Base-by-base conservation (phyloP, 768 basidiomycete genomes). In the Psilocybe sp. region DNA sequence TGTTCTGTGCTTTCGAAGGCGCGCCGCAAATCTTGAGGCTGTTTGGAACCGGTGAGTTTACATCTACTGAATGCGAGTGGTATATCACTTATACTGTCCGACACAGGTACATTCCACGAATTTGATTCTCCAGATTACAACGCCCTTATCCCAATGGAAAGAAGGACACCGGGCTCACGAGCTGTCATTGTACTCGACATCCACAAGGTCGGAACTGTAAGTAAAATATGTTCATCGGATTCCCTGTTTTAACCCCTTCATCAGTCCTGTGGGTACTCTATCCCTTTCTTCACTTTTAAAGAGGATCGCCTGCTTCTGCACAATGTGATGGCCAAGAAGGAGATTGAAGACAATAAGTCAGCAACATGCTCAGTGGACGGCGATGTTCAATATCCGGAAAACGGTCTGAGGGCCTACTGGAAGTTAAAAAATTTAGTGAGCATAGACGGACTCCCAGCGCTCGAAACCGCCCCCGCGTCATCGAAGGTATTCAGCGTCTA, bases 1-100 rank as follows among this genome's bases (percentile, higher is more conserved):
- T 85, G 62, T 85, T 87, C 65, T 70, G 68, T 50, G 81, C 81
- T 0, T 84, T 85, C 42, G 76, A 80, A 38, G 83, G 82, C 2
- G 75, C 78, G 0, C 81, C 83, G 0, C 73, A 73, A 14, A 82
- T 85, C 54, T 59, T 76, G n/a, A 70, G 84, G 16, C 66, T 85
- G 11, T 87, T 78, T 59, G 83, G 83, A 9, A 78, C 59, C 64
- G 82, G 83, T 79, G 36, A 14, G 61, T 40, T 2, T 18, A 8
- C 13, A 40, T 11, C 16, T 38, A 23, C 39, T 10, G 10, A 19
- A 23, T 14, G 20, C 14, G 16, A 35, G 23, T 13, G 11, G 9
- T 16, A 16, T 28, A 4, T 20, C 32, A 31, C 28, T 8, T 13
- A 8, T 41, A 15, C 9, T 8, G 12, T 31, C 8, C 13, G n/a